Evolutionary conservation across 768 basidiomycete genomes (phyloP).

Genomic region (Xerocomellus amylosporus): DNA sequence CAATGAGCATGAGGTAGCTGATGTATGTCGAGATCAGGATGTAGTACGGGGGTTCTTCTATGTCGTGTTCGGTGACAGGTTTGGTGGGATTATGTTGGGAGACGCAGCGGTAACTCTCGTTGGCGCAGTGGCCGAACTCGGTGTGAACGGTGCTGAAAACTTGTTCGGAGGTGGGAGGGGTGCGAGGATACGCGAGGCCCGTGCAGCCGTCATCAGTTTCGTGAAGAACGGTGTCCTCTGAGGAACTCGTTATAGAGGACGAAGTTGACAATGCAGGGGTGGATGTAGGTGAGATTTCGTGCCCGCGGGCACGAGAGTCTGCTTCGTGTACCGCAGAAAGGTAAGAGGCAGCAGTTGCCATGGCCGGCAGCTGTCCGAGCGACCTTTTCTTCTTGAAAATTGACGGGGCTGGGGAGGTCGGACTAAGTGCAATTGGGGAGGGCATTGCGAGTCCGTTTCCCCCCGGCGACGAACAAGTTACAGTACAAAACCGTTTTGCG

Average conservation of each 20-base stretch:
- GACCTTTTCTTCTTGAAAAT: slow-evolving; percentile 63
- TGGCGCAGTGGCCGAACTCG: slow-evolving; percentile 90
- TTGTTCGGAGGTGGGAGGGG: slow-evolving; percentile 80
- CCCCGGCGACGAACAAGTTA: slow-evolving; percentile 12
- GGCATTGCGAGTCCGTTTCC: slow-evolving; percentile 32
- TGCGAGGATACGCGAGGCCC: slow-evolving; percentile 56
- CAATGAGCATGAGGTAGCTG: slow-evolving; percentile 89
- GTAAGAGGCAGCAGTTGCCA: slow-evolving; percentile 56
- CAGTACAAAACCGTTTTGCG: slow-evolving; percentile 6
- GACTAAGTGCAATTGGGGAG: slow-evolving; percentile 65
- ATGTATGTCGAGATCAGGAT: slow-evolving; percentile 90
- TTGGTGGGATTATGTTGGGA: slow-evolving; percentile 53
- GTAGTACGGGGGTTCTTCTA: slow-evolving; percentile 90
- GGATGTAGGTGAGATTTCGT: slow-evolving; percentile 49
- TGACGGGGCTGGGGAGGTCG: slow-evolving; percentile 48
- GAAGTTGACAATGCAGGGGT: slow-evolving; percentile 75
- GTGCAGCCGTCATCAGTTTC: slow-evolving; percentile 54
- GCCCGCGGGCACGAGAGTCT: slow-evolving; percentile 63
- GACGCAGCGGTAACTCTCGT: slow-evolving; percentile 67
- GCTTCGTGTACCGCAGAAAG: slow-evolving; percentile 59
- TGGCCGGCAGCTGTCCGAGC: slow-evolving; percentile 32
- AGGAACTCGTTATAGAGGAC: slow-evolving; percentile 65
- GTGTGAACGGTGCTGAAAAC: slow-evolving; percentile 77
- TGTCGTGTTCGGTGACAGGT: slow-evolving; percentile 51
- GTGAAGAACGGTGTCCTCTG: slow-evolving; percentile 63